Evolutionary conservation across 2,329 filamentous ascomycete genomes (phyloP).

Genomic region (Exophiala calicioides): DNA sequence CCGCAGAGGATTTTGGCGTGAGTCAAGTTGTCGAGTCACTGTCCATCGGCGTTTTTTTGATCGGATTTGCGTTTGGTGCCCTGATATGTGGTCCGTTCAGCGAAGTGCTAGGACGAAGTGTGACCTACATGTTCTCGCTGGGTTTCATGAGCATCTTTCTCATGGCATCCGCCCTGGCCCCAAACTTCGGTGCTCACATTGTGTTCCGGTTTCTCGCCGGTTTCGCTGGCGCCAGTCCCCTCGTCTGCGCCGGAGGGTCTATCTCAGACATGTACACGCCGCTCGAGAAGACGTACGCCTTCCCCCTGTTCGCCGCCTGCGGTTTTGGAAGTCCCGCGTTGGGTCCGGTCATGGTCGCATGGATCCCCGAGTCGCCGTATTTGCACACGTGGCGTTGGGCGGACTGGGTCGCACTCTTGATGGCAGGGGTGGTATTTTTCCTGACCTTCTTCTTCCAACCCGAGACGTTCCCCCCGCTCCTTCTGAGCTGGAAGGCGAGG

Average conservation of each 20-base stretch:
- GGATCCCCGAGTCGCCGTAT: slow-evolving; percentile 40
- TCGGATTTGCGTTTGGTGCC: slow-evolving; percentile 53
- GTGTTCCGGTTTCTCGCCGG: slow-evolving; percentile 54
- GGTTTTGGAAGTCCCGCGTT: slow-evolving; percentile 40
- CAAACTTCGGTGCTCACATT: slow-evolving; percentile 50
- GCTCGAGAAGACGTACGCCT: slow-evolving; percentile 51
- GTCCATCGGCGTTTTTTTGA: slow-evolving; percentile 45
- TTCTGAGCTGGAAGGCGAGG: slow-evolving; percentile 48
- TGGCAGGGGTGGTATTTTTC: slow-evolving; percentile 36
- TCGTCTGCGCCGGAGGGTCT: slow-evolving; percentile 50
- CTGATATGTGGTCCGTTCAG: slow-evolving; percentile 53
- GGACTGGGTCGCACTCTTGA: slow-evolving; percentile 48
- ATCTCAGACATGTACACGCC: slow-evolving; percentile 51
- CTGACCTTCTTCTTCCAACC: slow-evolving; percentile 48
- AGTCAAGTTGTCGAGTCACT: slow-evolving; percentile 47
- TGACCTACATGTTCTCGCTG: slow-evolving; percentile 51
- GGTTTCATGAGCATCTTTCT: slow-evolving; percentile 54
- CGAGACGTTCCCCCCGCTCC: slow-evolving; percentile 53
- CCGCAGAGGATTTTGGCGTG: slow-evolving; percentile 45
- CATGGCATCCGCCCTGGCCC: slow-evolving; percentile 50
- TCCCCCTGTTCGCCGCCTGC: slow-evolving; percentile 51
- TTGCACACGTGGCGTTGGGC: slow-evolving; percentile 50
- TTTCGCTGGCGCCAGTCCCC: slow-evolving; percentile 51
- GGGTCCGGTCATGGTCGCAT: slow-evolving; percentile 48
- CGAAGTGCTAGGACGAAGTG: slow-evolving; percentile 52